Conservation (phyloP, 2,329 filamentous ascomycete species). For the Fusarium euwallaceae region DNA sequence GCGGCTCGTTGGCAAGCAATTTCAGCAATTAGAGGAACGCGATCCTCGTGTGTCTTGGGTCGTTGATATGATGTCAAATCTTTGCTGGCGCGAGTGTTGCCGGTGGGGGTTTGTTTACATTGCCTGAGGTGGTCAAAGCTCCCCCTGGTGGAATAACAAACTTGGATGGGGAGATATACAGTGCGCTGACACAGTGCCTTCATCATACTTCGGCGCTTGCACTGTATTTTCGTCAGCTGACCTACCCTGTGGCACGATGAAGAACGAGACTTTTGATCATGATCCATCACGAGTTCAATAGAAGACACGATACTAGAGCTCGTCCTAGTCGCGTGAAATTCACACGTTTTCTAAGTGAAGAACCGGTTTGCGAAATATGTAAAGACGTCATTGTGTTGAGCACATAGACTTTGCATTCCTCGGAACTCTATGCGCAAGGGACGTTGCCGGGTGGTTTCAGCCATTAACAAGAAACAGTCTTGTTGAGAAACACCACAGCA, state of each 20-base stretch:
- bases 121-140: conserved; percentile 44
- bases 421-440: background rate
- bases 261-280: background rate
- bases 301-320: background rate
- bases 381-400: background rate
- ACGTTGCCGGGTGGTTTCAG: background rate
- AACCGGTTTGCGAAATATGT: background rate
- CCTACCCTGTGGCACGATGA: conserved; percentile 14
- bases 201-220: rapidly evolving
- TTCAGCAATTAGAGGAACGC: conserved; percentile 41
- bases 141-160: conserved; percentile 34
- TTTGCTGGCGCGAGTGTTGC: conserved; percentile 42
- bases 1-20: conserved; percentile 36
- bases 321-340: background rate
- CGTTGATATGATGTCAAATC: conserved; percentile 49
- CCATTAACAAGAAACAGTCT: background rate
- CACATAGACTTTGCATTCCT: background rate
- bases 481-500: background rate
- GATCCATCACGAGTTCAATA: conserved; percentile 1
- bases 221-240: conserved; percentile 16
- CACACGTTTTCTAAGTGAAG: background rate
- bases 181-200: background rate
- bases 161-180: conserved; percentile 24
- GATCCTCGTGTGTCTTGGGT: conserved; percentile 43
- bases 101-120: conserved; percentile 50